phyloP scores from a whole-genome alignment of 306 rosid genomes.

The Senna siamea region DNA sequence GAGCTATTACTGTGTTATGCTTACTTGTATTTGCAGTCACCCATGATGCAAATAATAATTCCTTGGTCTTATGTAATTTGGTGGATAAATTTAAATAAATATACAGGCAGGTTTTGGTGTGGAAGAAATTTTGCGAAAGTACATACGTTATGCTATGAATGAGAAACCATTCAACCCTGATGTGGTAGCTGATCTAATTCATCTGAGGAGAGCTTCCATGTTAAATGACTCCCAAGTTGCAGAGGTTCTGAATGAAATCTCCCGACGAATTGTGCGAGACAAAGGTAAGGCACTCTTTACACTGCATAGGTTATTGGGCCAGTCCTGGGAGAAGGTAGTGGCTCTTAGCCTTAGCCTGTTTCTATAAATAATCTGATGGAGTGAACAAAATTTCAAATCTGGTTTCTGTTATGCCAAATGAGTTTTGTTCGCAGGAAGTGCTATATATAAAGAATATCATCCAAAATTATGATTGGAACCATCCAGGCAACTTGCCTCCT shows the following conservation, averaged over 20 bases:
- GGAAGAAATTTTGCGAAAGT: conserved; percentile 86
- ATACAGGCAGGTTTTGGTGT: conserved; percentile 81
- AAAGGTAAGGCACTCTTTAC: conserved; percentile 60
- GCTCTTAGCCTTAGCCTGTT: not conserved
- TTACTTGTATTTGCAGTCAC: not conserved
- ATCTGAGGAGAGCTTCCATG: conserved; percentile 71
- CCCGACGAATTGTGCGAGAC: conserved; percentile 84
- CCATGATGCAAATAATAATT: not conserved
- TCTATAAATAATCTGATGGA: not conserved
- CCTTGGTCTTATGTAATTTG: not conserved
- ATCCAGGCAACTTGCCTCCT: conserved; percentile 10
- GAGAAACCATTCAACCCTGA: conserved; percentile 93
- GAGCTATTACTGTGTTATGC: not conserved
- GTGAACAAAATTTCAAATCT: not conserved
- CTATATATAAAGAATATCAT: not conserved
- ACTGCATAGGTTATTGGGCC: not conserved
- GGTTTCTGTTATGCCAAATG: not conserved
- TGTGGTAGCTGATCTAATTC: conserved; percentile 73
- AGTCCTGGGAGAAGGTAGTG: conserved; percentile 14
- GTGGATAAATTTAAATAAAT: conserved; percentile 27
- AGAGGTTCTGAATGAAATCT: conserved; percentile 76
- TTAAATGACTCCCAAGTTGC: conserved; percentile 71
- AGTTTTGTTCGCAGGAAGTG: conserved; percentile 11
- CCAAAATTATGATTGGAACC: not conserved
- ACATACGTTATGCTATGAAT: conserved; percentile 81